Evolutionary conservation across 208 protist genomes (phyloP), one percentile per base, ranked within the genome.

Genomic region (Acanthamoeba royreba): DNA sequence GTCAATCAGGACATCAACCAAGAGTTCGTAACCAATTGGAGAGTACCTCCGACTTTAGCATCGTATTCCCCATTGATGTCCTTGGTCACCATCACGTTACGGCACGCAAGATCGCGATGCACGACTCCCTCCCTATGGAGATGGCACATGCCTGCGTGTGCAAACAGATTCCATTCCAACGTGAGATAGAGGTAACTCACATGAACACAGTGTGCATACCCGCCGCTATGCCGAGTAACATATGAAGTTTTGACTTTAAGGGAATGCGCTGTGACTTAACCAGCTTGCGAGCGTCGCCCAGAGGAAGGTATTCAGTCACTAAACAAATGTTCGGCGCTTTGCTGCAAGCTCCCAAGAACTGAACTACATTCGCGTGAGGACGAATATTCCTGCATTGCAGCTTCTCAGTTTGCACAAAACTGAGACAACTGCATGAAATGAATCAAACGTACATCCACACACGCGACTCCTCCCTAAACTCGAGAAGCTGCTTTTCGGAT

Each of bases 51-150:
- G 28, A 85, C 74, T 35, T 85, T 85, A 45, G 74, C 74, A 45
- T 85, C 74, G 74, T 85, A 85, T 35, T 85, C 74, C 7, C 74
- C 74, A 45, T 85, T 85, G 74, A 85, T 33, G 25, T 85, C 53
- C 74, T 53, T 49, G 43, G 74, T 66, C 22, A 93, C 88, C 88
- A 93, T 47, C 46, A 93, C 52, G 42, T 93, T 93, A 25, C 88
- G 61, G 40, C 88, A 93, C 17, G 88, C 88, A 17, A 93, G 88
- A 33, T 93, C 88, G 7, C 88, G 8, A 46, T 93, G 88, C 63
- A 93, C 43, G 63, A 93, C 43, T 11, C 88, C 88, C 66, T 93
- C 88, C 88, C 45, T 83, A 63, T 93, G 88, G 38, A 93, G 88
- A 46, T 93, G 88, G 47, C 61, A 69, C 63, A 93, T 46, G 13